phyloP scores from a whole-genome alignment of 768 basidiomycete genomes.

The Saitozyma sp. region DNA sequence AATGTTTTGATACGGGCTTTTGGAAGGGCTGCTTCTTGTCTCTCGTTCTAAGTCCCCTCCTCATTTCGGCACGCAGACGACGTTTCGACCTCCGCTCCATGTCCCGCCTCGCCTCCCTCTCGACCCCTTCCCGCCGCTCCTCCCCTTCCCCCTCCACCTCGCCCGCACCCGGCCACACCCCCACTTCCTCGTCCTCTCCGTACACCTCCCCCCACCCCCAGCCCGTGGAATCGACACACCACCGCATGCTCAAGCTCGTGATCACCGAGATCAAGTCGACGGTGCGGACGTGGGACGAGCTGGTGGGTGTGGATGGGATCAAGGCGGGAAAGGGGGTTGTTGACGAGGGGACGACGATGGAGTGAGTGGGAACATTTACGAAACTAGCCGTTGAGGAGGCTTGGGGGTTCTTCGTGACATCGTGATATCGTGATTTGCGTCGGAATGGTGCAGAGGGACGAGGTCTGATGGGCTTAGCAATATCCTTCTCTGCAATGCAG shows the following conservation, averaged over 20 bases:
- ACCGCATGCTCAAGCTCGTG: conserved; percentile 70
- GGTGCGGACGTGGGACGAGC: conserved; percentile 76
- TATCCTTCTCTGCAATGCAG: conserved; percentile 19
- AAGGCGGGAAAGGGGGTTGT: conserved; percentile 70
- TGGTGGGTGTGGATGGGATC: conserved; percentile 75
- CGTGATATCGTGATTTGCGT: too few species aligned
- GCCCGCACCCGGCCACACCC: conserved; percentile 2
- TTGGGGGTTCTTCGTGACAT: too few species aligned
- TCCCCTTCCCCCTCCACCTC: conserved; percentile 25
- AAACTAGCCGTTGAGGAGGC: too few species aligned
- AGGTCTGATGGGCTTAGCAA: conserved; percentile 16
- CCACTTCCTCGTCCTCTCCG: not conserved
- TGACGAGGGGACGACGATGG: conserved; percentile 78
- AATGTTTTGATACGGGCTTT: too few species aligned
- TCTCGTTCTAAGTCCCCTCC: too few species aligned
- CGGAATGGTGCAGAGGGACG: too few species aligned
- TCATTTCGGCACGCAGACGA: too few species aligned
- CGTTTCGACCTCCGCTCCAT: conserved; percentile 6
- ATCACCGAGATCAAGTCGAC: conserved; percentile 68
- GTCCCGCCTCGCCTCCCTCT: conserved; percentile 41
- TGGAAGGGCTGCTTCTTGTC: too few species aligned
- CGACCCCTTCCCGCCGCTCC: conserved; percentile 22
- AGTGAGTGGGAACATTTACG: conserved; percentile 70
- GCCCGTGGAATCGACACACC: conserved; percentile 70
- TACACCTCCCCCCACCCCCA: not conserved